Evolutionary conservation across 2,329 filamentous ascomycete species (phyloP), one percentile per base, ranked within the genome.

Genomic region (Botryotinia calthae): DNA sequence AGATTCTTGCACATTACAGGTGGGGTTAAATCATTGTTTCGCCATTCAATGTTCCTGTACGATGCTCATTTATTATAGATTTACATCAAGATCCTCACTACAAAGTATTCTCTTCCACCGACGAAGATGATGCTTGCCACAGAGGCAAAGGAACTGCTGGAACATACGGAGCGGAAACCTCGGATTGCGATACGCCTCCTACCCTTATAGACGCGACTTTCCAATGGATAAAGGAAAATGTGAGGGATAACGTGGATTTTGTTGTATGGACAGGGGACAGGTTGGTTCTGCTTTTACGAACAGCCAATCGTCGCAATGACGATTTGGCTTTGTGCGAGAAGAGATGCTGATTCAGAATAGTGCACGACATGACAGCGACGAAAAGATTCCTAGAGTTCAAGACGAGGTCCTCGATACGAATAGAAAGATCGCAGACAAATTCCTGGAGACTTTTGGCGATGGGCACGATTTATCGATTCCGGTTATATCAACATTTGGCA

Each of bases 191-290:
- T 83, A 89, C 93, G 3, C 95, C 96, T 0, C 83, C 90, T 73
- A 84, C 91, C 0, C 89, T 99, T 28, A 85, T 97, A 74, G 93
- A 98, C 81, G 92, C 93, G 78, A 98, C 95, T 0, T 93, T 98
- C 80, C 87, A 90, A 79, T 99, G 95, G 95, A 91, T 99, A 69
- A 86, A 89, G 62, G 87, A 90, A 61, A 91, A 97, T 78, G 80
- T 97, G 73, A 91, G 88, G 80, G 91, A 95, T 80, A 83, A 90
- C 5, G 87, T 98, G 76, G 94, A 98, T 81, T 98, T 98, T 81
- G 90, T 97, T 67, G 85, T 97, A 66, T 97, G 94, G 94, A 97
- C 95, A 1, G 94, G 94, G 76, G 94, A 98, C 82, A 95, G 92
- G 46, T 67, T 54, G 64, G 64, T 67, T 54, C 22, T 67, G 31